Conservation (phyloP, 805 yeast species). For the Lachancea fermentati region DNA sequence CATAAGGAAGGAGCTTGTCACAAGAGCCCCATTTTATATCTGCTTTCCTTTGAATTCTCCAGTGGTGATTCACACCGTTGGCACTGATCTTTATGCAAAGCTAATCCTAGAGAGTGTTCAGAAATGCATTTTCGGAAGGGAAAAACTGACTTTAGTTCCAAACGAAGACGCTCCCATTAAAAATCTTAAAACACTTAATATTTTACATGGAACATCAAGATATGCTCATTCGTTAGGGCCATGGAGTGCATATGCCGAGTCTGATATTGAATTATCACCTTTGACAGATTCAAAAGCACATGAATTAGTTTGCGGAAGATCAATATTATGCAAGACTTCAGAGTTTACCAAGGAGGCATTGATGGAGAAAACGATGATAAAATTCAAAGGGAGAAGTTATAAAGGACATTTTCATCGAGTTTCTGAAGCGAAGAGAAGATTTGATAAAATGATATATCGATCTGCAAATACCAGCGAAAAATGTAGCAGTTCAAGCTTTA, state of each 20-base stretch:
- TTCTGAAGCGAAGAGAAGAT: constrained; percentile 34
- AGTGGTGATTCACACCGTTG: constrained; percentile 51
- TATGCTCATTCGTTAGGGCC: constrained; percentile 58
- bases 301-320: constrained; percentile 29
- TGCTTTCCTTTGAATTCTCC: constrained; percentile 67
- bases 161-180: constrained; percentile 35
- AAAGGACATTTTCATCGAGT: constrained; percentile 34
- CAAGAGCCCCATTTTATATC: constrained; percentile 39
- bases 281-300: constrained; percentile 43
- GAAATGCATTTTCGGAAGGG: constrained; percentile 36
- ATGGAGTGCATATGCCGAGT: constrained; percentile 72
- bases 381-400: constrained; percentile 54
- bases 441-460: constrained; percentile 20
- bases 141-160: constrained; percentile 37
- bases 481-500: constrained; percentile 9
- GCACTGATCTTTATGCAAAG: constrained; percentile 41
- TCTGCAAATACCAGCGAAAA: constrained; percentile 1
- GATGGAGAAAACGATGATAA: constrained; percentile 42
- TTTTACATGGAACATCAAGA: constrained; percentile 57
- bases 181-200: constrained; percentile 51
- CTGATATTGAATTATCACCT: constrained; percentile 59
- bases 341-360: constrained; percentile 22
- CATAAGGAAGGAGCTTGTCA: neutral
- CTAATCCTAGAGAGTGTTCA: constrained; percentile 59
- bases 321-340: constrained; percentile 1